Evolutionary conservation across 2,329 filamentous ascomycete species (phyloP).

Genomic region (Fusarium hostae): DNA sequence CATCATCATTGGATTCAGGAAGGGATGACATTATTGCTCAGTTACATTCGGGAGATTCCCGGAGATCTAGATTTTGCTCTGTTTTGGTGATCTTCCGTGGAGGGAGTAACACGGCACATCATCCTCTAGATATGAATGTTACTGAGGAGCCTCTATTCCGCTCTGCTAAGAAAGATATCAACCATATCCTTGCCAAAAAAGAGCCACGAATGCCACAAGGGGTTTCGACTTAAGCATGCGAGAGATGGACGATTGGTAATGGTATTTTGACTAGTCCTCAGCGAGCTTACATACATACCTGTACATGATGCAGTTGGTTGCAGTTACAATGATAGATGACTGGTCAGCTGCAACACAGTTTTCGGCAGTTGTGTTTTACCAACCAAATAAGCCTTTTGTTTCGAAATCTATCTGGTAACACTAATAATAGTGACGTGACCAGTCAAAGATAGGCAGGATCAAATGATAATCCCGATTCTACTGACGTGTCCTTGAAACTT

Average conservation of each 20-base stretch:
- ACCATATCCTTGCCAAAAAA: slow-evolving; percentile 23
- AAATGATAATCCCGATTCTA: background rate
- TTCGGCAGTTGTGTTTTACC: slow-evolving; percentile 13
- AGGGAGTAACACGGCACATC: slow-evolving; percentile 1
- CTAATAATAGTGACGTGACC: background rate
- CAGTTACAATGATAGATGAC: slow-evolving; percentile 2
- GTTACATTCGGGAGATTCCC: slow-evolving; percentile 24
- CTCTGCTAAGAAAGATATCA: background rate
- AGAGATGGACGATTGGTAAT: slow-evolving; percentile 14
- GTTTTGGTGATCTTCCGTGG: background rate
- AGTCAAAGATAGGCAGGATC: slow-evolving; percentile 1
- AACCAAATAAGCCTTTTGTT: background rate
- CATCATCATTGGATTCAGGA: background rate
- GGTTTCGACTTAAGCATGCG: background rate
- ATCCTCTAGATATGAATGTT: background rate
- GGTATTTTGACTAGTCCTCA: background rate
- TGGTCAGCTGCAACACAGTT: background rate
- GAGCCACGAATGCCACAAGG: background rate
- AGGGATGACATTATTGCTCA: slow-evolving; percentile 5
- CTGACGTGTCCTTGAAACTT: background rate
- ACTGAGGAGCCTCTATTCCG: background rate
- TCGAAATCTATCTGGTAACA: background rate
- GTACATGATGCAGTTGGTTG: slow-evolving; percentile 1
- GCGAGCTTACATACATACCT: background rate
- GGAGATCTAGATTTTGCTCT: background rate